A percentile compares a stretch with the other conserved stretches of the same genome.
These are phyloP conservation scores for Echinosophora koreensis DNA, from an alignment of 306 rosid species.

Conservation along the genomic window DNA sequence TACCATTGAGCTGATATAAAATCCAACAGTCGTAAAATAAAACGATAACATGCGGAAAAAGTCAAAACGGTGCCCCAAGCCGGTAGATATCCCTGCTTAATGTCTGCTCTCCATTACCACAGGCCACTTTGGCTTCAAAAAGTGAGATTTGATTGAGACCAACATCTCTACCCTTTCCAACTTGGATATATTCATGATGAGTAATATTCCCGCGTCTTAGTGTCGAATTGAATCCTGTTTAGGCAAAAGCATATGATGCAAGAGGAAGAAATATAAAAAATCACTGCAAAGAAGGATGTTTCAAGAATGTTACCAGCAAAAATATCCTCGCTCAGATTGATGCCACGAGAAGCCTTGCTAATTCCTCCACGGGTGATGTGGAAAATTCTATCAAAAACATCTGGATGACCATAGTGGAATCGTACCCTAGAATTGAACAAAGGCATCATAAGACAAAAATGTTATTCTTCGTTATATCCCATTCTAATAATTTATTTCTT, in stretches of 20 bases:
- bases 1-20: constrained; percentile 90
- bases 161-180: constrained; percentile 98
- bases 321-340: constrained; percentile 96
- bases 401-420: constrained; percentile 99
- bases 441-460: constrained; percentile 27
- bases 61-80: constrained; percentile 97
- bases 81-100: constrained; percentile 94
- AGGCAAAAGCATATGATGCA: constrained; percentile 41
- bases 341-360: constrained; percentile 97
- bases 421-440: constrained; percentile 77
- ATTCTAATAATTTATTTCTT: constrained; percentile 1
- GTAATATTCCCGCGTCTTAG: constrained; percentile 92
- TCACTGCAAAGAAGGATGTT: constrained; percentile 27
- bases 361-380: constrained; percentile 98
- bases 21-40: constrained; percentile 90
- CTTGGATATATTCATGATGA: constrained; percentile 97
- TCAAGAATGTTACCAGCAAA: constrained; percentile 82
- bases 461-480: constrained; percentile 7
- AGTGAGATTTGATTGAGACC: constrained; percentile 98
- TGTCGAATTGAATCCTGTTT: constrained; percentile 87
- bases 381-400: constrained; percentile 96
- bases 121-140: constrained; percentile 96
- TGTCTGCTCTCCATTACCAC: constrained; percentile 96
- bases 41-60: constrained; percentile 95
- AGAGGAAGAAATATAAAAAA: constrained; percentile 37